Evolutionary conservation across 225 moss, liverwort and hornwort genomes (phyloP).

Genomic region (Pseudoscleropodium purum): DNA sequence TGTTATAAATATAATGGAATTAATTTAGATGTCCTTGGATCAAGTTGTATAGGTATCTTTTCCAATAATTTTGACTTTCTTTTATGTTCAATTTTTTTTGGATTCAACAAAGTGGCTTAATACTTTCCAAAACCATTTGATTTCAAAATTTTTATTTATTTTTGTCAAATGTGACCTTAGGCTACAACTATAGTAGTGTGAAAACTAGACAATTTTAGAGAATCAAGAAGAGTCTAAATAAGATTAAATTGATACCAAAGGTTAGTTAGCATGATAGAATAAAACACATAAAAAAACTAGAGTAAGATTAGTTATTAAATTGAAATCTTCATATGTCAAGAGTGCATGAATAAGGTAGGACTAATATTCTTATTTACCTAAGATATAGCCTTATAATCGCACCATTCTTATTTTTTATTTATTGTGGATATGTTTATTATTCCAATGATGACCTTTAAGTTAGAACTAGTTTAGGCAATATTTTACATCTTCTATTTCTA

Average conservation of each 20-base stretch:
- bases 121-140: not conserved
- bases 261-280: not conserved
- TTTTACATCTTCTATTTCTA: not conserved
- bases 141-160: not conserved
- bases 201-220: not conserved
- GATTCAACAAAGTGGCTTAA: not conserved
- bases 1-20: too few relatives aligned
- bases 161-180: rapidly evolving
- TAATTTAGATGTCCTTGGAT: too few relatives aligned
- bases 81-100: too few relatives aligned
- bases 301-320: not conserved
- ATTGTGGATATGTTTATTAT: not conserved
- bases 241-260: not conserved
- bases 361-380: not conserved
- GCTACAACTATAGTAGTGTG: not conserved
- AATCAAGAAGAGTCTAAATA: not conserved
- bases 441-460: rapidly evolving
- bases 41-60: too few relatives aligned
- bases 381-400: not conserved
- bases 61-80: too few relatives aligned
- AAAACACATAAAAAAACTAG: not conserved
- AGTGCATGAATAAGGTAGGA: not conserved
- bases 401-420: not conserved
- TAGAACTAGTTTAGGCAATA: rapidly evolving
- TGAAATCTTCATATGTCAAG: not conserved